Evolutionary conservation across 2,329 filamentous ascomycete genomes (phyloP).

Genomic region (Fusarium piperis): DNA sequence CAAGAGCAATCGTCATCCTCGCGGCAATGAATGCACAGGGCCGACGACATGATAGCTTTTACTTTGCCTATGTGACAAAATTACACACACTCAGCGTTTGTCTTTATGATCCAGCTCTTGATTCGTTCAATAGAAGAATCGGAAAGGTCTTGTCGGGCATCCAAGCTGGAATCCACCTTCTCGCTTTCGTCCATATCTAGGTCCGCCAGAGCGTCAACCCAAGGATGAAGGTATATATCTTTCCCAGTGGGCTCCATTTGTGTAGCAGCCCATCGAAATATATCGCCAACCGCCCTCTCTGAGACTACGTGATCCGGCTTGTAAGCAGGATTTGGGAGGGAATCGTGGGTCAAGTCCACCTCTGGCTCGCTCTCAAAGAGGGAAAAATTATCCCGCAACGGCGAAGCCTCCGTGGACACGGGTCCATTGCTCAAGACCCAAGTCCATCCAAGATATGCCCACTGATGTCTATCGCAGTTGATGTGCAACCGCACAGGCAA

Average conservation of each 20-base stretch:
- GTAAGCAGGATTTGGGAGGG: background rate
- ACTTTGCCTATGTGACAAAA: too few species aligned
- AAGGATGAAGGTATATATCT: constrained; percentile 2
- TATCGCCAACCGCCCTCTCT: constrained; percentile 2
- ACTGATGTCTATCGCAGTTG: constrained; percentile 1
- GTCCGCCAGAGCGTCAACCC: constrained; percentile 9
- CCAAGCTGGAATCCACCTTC: background rate
- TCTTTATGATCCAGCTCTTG: too few species aligned
- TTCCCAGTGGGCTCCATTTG: constrained; percentile 5
- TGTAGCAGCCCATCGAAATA: constrained; percentile 8
- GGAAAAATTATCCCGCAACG: background rate
- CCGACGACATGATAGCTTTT: too few species aligned
- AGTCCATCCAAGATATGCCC: constrained; percentile 9
- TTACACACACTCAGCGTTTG: too few species aligned
- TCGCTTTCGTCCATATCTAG: background rate
- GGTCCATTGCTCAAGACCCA: background rate
- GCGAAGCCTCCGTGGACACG: background rate
- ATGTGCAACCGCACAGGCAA: background rate
- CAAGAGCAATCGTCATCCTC: too few species aligned
- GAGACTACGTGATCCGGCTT: background rate
- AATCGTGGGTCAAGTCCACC: background rate
- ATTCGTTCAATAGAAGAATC: too few species aligned
- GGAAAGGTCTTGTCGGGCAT: too few species aligned
- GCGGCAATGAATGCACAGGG: too few species aligned
- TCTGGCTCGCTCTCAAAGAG: background rate